Conservation (phyloP, 2,329 filamentous ascomycete species). For the Monilinia polystroma region DNA sequence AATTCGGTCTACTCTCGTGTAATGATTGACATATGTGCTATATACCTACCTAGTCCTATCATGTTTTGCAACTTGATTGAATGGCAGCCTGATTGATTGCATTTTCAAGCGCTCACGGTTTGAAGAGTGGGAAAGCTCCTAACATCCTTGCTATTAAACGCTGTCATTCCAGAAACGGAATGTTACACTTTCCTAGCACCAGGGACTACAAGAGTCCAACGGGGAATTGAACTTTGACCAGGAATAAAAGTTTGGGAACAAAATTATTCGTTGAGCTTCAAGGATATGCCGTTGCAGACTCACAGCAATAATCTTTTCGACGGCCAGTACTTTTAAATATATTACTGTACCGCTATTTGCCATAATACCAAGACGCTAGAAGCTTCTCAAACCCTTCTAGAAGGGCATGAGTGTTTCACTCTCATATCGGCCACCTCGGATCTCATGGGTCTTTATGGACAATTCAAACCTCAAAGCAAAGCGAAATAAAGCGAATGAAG, state of each 20-base stretch:
- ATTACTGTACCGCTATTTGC: neutral
- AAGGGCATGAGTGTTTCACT: conserved; percentile 19
- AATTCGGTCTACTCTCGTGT: neutral
- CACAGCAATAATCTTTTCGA: neutral
- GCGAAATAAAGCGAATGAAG: neutral
- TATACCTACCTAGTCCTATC: too few species aligned
- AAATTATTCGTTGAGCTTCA: neutral
- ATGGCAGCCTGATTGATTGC: neutral
- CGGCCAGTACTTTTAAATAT: conserved; percentile 1
- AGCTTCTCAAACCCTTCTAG: conserved; percentile 23
- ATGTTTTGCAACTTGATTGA: neutral
- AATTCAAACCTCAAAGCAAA: neutral
- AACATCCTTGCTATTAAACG: neutral
- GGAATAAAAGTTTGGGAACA: conserved; percentile 4
- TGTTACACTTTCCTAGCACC: neutral
- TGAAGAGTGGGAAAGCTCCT: conserved; percentile 6
- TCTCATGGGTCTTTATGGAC: neutral
- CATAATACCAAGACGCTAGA: conserved; percentile 17
- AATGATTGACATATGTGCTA: neutral
- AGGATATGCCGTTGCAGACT: neutral
- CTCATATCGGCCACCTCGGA: conserved; percentile 12
- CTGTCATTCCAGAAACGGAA: conserved; percentile 5
- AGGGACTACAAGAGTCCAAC: neutral
- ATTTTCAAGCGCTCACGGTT: conserved; percentile 12
- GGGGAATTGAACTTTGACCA: neutral